A percentile compares a stretch with the other conserved stretches of the same genome.
phyloP scores from a whole-genome alignment of 2,329 filamentous ascomycete genomes.

The Aureobasidium sp. region DNA sequence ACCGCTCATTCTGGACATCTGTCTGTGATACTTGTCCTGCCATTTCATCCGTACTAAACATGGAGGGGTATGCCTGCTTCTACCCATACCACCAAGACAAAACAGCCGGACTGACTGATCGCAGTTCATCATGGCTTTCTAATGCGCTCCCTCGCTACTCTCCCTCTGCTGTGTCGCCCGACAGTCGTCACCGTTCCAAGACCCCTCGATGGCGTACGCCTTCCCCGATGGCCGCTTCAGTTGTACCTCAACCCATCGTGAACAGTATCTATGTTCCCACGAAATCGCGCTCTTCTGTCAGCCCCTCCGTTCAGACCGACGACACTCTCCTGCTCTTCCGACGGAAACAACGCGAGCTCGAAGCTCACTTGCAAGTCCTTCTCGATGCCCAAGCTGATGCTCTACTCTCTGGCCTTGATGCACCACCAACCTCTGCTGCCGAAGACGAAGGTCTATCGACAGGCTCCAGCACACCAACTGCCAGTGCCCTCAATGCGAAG shows the following conservation, averaged over 20 bases:
- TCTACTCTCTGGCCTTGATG: slow-evolving; percentile 43
- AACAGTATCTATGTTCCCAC: slow-evolving; percentile 24
- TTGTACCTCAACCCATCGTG: slow-evolving; percentile 31
- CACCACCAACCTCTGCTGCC: slow-evolving; percentile 20
- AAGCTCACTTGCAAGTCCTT: slow-evolving; percentile 51
- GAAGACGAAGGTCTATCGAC: slow-evolving; percentile 41
- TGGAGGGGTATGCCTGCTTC: slow-evolving; percentile 7
- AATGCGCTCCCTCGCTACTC: slow-evolving; percentile 10
- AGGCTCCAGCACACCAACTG: slow-evolving; percentile 44
- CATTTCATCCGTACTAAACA: not conserved
- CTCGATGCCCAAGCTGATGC: slow-evolving; percentile 57
- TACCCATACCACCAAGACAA: not conserved
- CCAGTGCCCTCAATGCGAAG: slow-evolving; percentile 29
- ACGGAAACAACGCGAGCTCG: slow-evolving; percentile 42
- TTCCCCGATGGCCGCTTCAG: slow-evolving; percentile 28
- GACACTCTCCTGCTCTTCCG: slow-evolving; percentile 16
- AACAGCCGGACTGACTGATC: not conserved
- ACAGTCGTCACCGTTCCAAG: slow-evolving; percentile 6
- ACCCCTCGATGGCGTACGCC: slow-evolving; percentile 29
- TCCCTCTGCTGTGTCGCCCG: slow-evolving; percentile 8
- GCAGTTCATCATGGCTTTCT: slow-evolving; percentile 17
- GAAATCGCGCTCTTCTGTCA: not conserved
- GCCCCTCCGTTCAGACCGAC: not conserved
- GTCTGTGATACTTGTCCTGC: not conserved
- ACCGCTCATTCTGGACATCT: not conserved